Conservation (phyloP, 768 basidiomycete species). For the Saitozyma sp. region DNA sequence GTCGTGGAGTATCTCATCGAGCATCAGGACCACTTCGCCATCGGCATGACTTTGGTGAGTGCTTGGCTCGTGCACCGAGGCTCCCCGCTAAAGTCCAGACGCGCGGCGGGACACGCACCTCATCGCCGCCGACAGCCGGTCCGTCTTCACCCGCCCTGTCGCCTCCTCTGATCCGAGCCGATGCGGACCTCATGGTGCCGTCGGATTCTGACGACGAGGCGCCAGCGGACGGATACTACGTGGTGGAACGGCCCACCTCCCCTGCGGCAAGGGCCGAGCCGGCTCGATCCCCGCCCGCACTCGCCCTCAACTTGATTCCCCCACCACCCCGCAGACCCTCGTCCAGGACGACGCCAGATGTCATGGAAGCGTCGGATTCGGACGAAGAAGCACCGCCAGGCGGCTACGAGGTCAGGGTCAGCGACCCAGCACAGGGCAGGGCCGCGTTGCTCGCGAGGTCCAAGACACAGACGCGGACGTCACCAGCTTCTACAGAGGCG, state of each 20-base stretch:
- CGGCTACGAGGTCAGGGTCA: conserved; percentile 33
- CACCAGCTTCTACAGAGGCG: neutral
- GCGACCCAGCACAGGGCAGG: conserved; percentile 15
- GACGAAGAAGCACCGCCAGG: conserved; percentile 43
- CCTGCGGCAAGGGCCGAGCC: neutral
- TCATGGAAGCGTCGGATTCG: conserved; percentile 42
- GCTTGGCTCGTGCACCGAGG: too few relatives aligned
- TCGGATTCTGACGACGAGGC: conserved; percentile 53
- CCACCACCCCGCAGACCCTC: conserved; percentile 8
- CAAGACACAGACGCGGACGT: neutral
- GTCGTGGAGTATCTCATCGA: conserved; percentile 94
- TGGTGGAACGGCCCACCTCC: conserved; percentile 30
- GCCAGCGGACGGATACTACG: conserved; percentile 47
- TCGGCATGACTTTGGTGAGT: conserved; percentile 57
- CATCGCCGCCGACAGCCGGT: conserved; percentile 16
- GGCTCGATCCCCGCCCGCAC: neutral
- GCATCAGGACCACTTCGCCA: conserved; percentile 93
- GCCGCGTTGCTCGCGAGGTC: neutral
- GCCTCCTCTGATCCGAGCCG: conserved; percentile 34
- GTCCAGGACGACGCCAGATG: conserved; percentile 9
- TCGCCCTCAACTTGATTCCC: conserved; percentile 17
- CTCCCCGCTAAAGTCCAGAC: conserved; percentile 3
- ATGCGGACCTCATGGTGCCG: conserved; percentile 46
- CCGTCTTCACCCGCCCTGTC: too few relatives aligned
- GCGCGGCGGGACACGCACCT: neutral